These are phyloP conservation scores for Suaeda aralocaspica DNA, from an alignment of 148 eudicot genomes.

Conservation along the genomic window DNA sequence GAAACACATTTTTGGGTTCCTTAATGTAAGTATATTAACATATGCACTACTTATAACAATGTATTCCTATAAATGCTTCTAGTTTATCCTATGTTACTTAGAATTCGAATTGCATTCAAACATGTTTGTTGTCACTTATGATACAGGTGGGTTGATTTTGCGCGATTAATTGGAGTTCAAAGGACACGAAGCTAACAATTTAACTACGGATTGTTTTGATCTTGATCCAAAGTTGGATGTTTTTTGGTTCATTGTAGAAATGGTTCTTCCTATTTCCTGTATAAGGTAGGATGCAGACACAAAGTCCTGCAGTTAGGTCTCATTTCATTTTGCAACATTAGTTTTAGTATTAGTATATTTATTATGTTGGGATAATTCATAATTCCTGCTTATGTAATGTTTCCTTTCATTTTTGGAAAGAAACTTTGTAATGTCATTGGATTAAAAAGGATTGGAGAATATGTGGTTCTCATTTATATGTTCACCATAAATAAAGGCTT, in stretches of 20 bases:
- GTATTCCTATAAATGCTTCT: too few relatives aligned
- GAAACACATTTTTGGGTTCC: conserved; percentile 86
- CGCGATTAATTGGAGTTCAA: conserved; percentile 82
- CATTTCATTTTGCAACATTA: not conserved
- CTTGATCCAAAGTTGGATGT: not conserved
- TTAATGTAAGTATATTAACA: conserved; percentile 46
- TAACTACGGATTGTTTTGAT: not conserved
- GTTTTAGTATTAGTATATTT: not conserved
- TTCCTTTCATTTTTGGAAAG: not conserved
- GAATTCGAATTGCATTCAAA: too few relatives aligned
- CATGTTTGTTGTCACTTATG: too few relatives aligned
- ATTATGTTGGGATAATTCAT: not conserved
- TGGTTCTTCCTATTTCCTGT: not conserved
- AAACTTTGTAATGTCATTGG: not conserved
- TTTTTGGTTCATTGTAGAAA: conserved; percentile 13
- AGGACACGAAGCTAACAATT: conserved; percentile 40
- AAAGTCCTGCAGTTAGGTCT: not conserved
- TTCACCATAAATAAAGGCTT: too few relatives aligned
- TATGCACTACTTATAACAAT: too few relatives aligned
- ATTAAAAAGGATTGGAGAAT: too few relatives aligned
- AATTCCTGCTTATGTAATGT: not conserved
- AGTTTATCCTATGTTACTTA: too few relatives aligned
- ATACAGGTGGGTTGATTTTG: conserved; percentile 92
- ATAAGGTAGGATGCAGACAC: not conserved
- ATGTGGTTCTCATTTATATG: too few relatives aligned